Evolutionary conservation across 2,329 filamentous ascomycete species (phyloP).

Genomic region (Scorias spongiosa): DNA sequence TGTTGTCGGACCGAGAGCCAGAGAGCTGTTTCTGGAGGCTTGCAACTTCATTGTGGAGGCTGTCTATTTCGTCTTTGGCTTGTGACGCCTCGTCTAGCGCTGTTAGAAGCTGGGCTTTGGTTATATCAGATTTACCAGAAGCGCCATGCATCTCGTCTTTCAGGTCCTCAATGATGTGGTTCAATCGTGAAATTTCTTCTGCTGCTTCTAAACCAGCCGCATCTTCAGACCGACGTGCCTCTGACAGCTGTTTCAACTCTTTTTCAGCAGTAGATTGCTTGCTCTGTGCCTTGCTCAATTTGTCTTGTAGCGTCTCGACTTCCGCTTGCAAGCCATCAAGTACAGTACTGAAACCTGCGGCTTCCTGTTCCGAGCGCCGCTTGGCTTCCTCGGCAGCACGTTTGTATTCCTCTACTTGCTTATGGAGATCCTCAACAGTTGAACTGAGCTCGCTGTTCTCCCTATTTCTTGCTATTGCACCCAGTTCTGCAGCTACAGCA

Average conservation of each 20-base stretch:
- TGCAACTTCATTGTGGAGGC: conserved; percentile 1
- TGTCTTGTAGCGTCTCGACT: conserved; percentile 9
- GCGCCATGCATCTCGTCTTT: conserved; percentile 1
- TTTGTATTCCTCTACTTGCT: conserved; percentile 7
- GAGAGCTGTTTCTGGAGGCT: conserved; percentile 2
- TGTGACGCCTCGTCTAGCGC: conserved; percentile 1
- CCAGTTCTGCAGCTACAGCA: conserved; percentile 2
- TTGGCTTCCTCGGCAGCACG: conserved; percentile 6
- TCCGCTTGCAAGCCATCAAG: conserved; percentile 10
- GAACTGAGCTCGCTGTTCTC: conserved; percentile 9
- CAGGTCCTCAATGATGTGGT: neutral
- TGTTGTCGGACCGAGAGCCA: conserved; percentile 1
- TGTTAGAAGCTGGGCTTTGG: conserved; percentile 2
- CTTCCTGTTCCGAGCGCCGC: conserved; percentile 4
- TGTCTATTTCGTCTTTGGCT: conserved; percentile 1
- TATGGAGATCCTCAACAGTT: conserved; percentile 10
- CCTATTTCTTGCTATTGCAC: conserved; percentile 7
- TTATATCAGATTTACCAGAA: neutral
- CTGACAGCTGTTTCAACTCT: conserved; percentile 3
- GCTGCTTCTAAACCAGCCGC: neutral
- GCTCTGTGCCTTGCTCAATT: conserved; percentile 5
- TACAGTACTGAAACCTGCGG: conserved; percentile 3
- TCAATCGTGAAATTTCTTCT: neutral
- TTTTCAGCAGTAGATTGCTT: conserved; percentile 8
- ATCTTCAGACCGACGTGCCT: neutral